Conservation (phyloP, 2,329 filamentous ascomycete species). For the Xylaria sp. region DNA sequence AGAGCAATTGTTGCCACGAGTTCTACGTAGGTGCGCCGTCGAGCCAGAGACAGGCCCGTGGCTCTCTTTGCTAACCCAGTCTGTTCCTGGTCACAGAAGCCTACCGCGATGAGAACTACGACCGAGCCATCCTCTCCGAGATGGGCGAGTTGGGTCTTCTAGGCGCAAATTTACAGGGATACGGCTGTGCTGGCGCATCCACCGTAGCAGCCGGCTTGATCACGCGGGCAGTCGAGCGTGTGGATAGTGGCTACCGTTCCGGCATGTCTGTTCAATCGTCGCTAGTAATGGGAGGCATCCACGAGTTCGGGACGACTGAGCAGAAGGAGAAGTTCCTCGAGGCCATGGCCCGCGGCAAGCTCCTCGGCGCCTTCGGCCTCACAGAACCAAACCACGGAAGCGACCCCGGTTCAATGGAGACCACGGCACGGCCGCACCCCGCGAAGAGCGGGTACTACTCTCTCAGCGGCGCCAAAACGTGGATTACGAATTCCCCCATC, state of each 20-base stretch:
- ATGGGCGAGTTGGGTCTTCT: conserved; percentile 94
- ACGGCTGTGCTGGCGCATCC: conserved; percentile 87
- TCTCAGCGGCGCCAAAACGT: conserved; percentile 87
- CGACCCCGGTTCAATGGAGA: conserved; percentile 92
- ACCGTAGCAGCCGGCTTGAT: conserved; percentile 91
- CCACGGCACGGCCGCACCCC: conserved; percentile 83
- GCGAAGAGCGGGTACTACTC: conserved; percentile 84
- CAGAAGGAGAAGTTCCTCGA: conserved; percentile 88
- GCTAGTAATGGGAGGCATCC: conserved; percentile 91
- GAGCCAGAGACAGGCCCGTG: not conserved
- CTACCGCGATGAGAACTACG: conserved; percentile 85
- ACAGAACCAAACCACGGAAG: conserved; percentile 95
- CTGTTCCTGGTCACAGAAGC: conserved; percentile 43
- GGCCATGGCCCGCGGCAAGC: conserved; percentile 81
- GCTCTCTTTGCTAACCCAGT: conserved; percentile 29
- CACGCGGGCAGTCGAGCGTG: conserved; percentile 87
- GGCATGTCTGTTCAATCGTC: conserved; percentile 95
- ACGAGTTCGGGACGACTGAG: conserved; percentile 87
- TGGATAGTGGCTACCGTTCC: conserved; percentile 91
- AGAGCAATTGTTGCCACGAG: conserved; percentile 84
- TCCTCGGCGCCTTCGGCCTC: conserved; percentile 87
- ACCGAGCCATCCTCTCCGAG: conserved; percentile 84
- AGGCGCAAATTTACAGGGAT: conserved; percentile 86
- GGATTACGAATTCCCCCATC: conserved; percentile 96
- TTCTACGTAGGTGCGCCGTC: conserved; percentile 73